These are phyloP conservation scores for Pholiota molesta DNA, from an alignment of 768 basidiomycete species.

Conservation along the genomic window DNA sequence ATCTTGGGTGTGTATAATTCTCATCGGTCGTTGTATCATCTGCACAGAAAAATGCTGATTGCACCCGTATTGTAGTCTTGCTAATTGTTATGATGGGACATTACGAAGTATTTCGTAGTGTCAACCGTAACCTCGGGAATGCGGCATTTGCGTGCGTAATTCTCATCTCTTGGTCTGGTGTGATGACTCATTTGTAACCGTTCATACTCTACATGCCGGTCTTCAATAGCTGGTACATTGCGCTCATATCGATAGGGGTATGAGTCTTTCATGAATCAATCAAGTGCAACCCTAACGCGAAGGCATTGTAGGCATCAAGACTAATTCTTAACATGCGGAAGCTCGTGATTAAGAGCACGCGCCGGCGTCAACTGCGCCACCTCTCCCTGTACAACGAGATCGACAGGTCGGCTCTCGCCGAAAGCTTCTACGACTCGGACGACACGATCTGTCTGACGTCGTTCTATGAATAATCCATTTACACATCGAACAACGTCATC, in stretches of 20 bases:
- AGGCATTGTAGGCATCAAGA: conserved; percentile 1
- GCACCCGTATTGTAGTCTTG: conserved; percentile 4
- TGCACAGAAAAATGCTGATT: neutral
- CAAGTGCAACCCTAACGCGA: neutral
- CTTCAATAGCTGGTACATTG: conserved; percentile 16
- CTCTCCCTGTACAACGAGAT: neutral
- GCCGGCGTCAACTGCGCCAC: neutral
- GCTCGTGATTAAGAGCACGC: neutral
- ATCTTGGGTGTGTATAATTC: conserved; percentile 8
- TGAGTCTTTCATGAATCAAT: neutral
- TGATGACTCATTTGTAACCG: neutral
- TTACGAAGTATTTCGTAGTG: conserved; percentile 10
- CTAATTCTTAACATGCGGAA: conserved; percentile 16
- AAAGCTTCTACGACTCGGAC: neutral
- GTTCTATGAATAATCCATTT: neutral
- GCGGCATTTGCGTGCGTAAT: conserved; percentile 18
- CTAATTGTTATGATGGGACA: conserved; percentile 10
- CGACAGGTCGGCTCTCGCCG: neutral
- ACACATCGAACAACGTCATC: too few species aligned
- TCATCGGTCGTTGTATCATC: neutral
- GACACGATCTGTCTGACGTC: conserved; percentile 1
- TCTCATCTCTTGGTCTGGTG: neutral
- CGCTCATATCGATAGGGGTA: conserved; percentile 16
- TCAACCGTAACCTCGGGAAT: conserved; percentile 8
- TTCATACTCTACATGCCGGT: neutral